Evolutionary conservation across 352 stramenopile species (phyloP).

Genomic region (Globisporangium orthogonon): DNA sequence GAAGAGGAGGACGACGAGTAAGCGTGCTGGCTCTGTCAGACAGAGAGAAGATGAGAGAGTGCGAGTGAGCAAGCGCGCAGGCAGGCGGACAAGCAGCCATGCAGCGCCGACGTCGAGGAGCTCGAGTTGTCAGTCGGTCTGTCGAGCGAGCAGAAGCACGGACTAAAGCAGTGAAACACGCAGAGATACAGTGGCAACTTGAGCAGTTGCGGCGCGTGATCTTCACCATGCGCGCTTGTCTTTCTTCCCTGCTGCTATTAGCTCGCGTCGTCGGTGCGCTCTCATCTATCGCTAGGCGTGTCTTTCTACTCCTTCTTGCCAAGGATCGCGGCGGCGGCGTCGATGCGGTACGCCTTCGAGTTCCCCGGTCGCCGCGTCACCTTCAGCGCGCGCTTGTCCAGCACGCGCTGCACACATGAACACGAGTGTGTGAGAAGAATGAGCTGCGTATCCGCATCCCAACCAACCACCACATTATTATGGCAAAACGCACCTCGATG

Average conservation of each 20-base stretch:
- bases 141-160: not conserved
- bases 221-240: not conserved
- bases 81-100: not conserved
- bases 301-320: constrained; percentile 25
- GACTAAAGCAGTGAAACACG: constrained; percentile 1
- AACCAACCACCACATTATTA: not conserved
- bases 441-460: not conserved
- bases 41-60: constrained; percentile 2
- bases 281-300: not conserved
- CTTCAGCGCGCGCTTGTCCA: constrained; percentile 91
- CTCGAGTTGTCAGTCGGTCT: not conserved
- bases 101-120: not conserved
- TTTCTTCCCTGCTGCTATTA: not conserved
- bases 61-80: not conserved
- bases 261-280: not conserved
- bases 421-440: not conserved
- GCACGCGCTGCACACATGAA: constrained; percentile 44
- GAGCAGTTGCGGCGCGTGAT: not conserved
- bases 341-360: constrained; percentile 84
- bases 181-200: not conserved
- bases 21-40: constrained; percentile 4
- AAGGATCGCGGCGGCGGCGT: constrained; percentile 70
- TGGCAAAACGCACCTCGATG: constrained; percentile 52
- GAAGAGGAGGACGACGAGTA: constrained; percentile 41
- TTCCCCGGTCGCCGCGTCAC: constrained; percentile 87